A percentile compares a stretch with the other conserved stretches of the same genome.
phyloP scores from a whole-genome alignment of 2,329 filamentous ascomycete genomes.

The Verticillium isaacii region DNA sequence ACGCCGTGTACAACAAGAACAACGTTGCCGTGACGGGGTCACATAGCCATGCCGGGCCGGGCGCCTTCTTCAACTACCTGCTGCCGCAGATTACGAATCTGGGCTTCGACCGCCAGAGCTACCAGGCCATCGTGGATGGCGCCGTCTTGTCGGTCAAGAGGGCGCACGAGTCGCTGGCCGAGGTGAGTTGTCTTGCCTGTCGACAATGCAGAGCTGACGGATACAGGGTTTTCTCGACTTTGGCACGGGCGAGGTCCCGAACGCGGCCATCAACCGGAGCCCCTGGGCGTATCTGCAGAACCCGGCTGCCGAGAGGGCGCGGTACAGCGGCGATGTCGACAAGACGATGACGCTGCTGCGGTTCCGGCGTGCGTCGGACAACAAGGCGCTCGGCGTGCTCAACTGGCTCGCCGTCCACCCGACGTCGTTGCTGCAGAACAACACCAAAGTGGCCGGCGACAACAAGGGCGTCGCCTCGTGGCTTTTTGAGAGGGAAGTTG shows the following conservation, averaged over 20 bases:
- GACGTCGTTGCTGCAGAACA: constrained; percentile 86
- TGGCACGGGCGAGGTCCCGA: constrained; percentile 62
- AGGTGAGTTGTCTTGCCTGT: constrained; percentile 21
- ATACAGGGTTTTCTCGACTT: constrained; percentile 61
- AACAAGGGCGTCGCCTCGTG: constrained; percentile 93
- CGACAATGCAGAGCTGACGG: background rate
- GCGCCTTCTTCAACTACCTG: constrained; percentile 91
- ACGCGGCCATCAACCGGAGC: constrained; percentile 86
- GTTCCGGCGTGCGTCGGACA: constrained; percentile 69
- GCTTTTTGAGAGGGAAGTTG: constrained; percentile 70
- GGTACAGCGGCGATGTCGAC: constrained; percentile 54
- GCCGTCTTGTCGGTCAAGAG: constrained; percentile 75
- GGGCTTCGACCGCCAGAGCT: constrained; percentile 83
- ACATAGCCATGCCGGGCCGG: constrained; percentile 87
- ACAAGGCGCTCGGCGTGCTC: constrained; percentile 72
- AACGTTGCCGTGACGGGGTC: constrained; percentile 91
- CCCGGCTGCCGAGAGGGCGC: constrained; percentile 66
- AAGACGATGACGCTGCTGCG: constrained; percentile 69
- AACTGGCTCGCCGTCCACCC: constrained; percentile 94
- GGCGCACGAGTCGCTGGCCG: constrained; percentile 67
- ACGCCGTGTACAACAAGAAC: constrained; percentile 68
- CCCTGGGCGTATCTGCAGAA: constrained; percentile 86
- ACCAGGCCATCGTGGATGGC: constrained; percentile 83
- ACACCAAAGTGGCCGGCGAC: constrained; percentile 86
- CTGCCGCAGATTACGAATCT: constrained; percentile 85